Conservation (phyloP, 2,329 filamentous ascomycete genomes). For the Pseudogymnoascus sp. region DNA sequence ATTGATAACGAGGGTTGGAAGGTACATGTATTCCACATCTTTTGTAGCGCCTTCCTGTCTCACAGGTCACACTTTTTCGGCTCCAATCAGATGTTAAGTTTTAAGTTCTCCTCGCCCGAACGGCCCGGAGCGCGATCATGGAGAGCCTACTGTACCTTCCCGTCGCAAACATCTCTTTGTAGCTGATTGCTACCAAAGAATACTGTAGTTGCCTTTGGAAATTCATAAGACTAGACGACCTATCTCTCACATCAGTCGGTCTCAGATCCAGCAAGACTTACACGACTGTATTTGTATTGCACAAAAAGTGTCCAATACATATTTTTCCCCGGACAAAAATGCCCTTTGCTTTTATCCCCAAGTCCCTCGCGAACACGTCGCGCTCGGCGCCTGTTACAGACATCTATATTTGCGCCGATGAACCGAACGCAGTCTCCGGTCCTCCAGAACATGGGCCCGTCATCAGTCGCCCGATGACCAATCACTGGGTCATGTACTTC, state of each 20-base stretch:
- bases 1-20: neutral
- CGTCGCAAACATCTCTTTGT: neutral
- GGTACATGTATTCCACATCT: neutral
- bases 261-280: neutral
- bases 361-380: neutral
- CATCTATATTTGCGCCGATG: neutral
- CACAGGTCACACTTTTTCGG: neutral
- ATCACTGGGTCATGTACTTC: neutral
- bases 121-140: neutral
- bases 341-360: neutral
- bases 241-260: neutral
- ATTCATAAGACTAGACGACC: neutral
- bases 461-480: neutral
- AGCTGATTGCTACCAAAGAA: neutral
- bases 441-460: neutral
- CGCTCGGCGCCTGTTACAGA: neutral
- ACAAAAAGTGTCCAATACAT: neutral
- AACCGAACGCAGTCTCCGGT: neutral
- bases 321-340: neutral
- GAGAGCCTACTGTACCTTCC: neutral
- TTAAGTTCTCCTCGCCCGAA: neutral
- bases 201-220: neutral
- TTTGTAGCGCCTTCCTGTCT: neutral
- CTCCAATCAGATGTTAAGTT: neutral
- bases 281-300: neutral